phyloP scores from a whole-genome alignment of 345 rosid genomes.

The Salix exigua region DNA sequence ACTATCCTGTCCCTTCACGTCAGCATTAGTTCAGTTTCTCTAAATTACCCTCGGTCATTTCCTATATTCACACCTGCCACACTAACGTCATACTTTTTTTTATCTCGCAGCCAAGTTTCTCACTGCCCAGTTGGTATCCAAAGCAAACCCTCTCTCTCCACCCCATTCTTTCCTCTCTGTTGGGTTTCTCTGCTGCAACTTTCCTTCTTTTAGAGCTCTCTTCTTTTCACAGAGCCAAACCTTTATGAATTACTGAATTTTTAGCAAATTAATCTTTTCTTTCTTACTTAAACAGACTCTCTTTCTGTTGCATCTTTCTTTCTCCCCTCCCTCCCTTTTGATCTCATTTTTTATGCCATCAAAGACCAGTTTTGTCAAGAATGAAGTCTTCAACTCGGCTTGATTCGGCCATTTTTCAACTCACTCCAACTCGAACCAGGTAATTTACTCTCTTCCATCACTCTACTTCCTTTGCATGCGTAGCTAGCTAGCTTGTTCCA shows the following conservation, averaged over 20 bases:
- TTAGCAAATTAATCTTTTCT: neutral
- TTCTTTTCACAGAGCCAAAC: neutral
- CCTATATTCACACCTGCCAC: neutral
- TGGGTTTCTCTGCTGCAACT: neutral
- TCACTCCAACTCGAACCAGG: neutral
- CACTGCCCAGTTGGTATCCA: conserved; percentile 15
- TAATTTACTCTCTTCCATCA: neutral
- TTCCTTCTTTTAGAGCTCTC: neutral
- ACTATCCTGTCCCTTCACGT: neutral
- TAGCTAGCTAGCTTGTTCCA: neutral
- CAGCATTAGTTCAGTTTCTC: neutral
- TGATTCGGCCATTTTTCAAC: conserved; percentile 26
- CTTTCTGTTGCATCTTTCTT: neutral
- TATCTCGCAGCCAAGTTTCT: neutral
- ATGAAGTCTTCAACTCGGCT: conserved; percentile 88
- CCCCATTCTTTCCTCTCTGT: neutral
- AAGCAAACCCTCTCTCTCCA: neutral
- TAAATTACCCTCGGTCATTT: neutral
- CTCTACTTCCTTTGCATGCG: neutral
- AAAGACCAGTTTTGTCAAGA: conserved; percentile 27
- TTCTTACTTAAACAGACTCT: neutral
- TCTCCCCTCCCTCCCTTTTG: neutral
- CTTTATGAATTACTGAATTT: neutral
- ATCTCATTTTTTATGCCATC: conserved; percentile 1
- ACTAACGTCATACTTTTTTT: neutral